These are phyloP conservation scores for Adenanthera pavonina DNA, from an alignment of 306 rosid species.

Conservation along the genomic window DNA sequence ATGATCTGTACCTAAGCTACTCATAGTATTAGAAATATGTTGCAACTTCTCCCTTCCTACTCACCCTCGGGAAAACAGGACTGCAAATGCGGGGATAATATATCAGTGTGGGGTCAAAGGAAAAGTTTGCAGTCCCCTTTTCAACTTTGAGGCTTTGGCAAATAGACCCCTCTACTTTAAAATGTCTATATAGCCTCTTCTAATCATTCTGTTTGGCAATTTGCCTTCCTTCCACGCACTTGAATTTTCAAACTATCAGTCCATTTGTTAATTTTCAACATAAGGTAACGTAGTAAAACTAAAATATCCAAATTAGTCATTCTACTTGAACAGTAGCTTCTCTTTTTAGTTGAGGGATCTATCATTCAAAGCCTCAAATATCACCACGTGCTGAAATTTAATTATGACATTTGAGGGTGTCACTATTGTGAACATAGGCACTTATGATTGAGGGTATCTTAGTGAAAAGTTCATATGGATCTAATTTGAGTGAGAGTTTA, in stretches of 20 bases:
- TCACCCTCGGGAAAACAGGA: background rate
- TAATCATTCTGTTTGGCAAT: background rate
- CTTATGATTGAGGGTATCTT: background rate
- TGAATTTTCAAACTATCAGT: conserved; percentile 8
- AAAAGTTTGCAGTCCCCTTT: background rate
- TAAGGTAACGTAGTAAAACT: background rate
- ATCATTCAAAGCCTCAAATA: background rate
- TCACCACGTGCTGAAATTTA: conserved; percentile 14
- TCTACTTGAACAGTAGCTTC: background rate
- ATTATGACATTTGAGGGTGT: background rate
- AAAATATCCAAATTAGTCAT: background rate
- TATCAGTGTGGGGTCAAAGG: background rate
- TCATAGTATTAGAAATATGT: background rate
- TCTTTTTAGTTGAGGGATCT: too few species aligned
- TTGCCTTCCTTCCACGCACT: background rate
- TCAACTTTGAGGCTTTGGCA: conserved; percentile 19
- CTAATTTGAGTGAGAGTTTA: background rate
- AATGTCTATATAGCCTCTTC: background rate
- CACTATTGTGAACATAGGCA: background rate
- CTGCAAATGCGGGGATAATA: background rate
- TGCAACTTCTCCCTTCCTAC: background rate
- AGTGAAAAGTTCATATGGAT: background rate
- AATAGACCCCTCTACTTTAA: background rate
- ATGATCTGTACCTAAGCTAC: conserved; percentile 13
- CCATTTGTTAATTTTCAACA: background rate